Base-by-base conservation (phyloP, 768 basidiomycete species). In the Mrakia blollopis region DNA sequence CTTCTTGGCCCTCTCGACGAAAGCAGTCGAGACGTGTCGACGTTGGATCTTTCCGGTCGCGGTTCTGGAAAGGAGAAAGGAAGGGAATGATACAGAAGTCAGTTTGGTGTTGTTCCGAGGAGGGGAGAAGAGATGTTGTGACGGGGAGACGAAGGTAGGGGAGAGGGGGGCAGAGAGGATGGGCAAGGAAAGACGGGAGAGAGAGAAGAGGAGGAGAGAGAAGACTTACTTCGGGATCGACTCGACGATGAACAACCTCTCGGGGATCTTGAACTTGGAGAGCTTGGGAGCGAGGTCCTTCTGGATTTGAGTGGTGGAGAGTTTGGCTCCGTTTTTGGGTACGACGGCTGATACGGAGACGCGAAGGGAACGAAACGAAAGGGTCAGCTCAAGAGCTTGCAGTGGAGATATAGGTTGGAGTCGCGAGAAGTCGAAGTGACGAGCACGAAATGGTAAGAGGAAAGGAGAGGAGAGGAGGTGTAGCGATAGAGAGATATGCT, bases 31-130 rank as follows among this genome's bases (percentile, higher is more conserved):
- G 52, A 80, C 75, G 54, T 79, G 78, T 75, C 78, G 76, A 35
- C 80, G 75, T 71, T 80, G 79, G 47, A 80, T 79, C 76, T 80
- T 80, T 65, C 80, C 80, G 5, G 80, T 80, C 28, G 80, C 80
- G n/a, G 79, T 79, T 70, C 73, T 74, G 44, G 9, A 30, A 16
- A 52, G 47, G 47, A 30, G 32, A 71, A 14, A 28, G 32, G 3
- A 71, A 52, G 28, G 28, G 28, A 21, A 30, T 10, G 4, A 23
- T 28, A n/a, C n/a, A 13, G 23, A 8, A 23, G 63, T 65, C 32
- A 65, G 63, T 25, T 14, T 2, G 1, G 16, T 35, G 21, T 25
- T 25, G 37, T 6, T 68, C 35, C 35, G 1, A 39, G 23, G 21
- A 39, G 8, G 63, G 28, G 23, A 70, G 23, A 41, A 70, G n/a